Conservation (phyloP, 2,329 filamentous ascomycete species). For the Sclerotiophoma versabilis region DNA sequence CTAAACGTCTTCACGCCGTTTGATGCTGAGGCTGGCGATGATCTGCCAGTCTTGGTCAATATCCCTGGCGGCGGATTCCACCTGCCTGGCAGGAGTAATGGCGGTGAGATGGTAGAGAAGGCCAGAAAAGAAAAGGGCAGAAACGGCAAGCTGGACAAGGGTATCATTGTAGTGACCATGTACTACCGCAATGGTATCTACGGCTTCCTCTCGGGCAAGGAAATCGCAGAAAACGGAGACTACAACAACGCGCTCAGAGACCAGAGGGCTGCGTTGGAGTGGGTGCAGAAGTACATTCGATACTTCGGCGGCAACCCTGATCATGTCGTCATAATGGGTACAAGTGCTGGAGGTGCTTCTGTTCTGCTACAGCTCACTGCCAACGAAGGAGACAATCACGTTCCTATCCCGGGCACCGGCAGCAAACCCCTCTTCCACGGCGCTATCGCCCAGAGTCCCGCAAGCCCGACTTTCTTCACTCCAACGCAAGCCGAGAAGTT, state of each 20-base stretch:
- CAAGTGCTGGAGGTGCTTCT: conserved; percentile 42
- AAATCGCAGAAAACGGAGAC: conserved; percentile 47
- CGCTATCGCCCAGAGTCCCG: conserved; percentile 41
- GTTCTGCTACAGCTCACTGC: conserved; percentile 41
- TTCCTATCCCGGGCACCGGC: conserved; percentile 36
- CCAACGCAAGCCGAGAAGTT: conserved; percentile 41
- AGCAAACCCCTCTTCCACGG: conserved; percentile 42
- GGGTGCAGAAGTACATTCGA: conserved; percentile 52
- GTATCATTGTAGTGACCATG: conserved; percentile 43
- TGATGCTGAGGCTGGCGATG: conserved; percentile 43
- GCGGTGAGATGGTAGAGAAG: conserved; percentile 43
- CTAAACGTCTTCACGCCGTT: conserved; percentile 47
- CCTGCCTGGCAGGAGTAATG: conserved; percentile 41
- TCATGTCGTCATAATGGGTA: conserved; percentile 56
- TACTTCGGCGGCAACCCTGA: conserved; percentile 57
- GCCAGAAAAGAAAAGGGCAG: conserved; percentile 34
- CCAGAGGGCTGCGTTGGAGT: conserved; percentile 50
- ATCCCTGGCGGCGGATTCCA: conserved; percentile 57
- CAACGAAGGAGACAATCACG: conserved; percentile 40
- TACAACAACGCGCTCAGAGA: conserved; percentile 49
- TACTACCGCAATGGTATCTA: conserved; percentile 52
- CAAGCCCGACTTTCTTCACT: conserved; percentile 44
- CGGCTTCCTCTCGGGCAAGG: conserved; percentile 54
- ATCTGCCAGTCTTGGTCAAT: conserved; percentile 52
- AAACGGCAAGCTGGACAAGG: conserved; percentile 40